phyloP scores from a whole-genome alignment of 2,329 filamentous ascomycete genomes.

The Colletotrichum scovillei region DNA sequence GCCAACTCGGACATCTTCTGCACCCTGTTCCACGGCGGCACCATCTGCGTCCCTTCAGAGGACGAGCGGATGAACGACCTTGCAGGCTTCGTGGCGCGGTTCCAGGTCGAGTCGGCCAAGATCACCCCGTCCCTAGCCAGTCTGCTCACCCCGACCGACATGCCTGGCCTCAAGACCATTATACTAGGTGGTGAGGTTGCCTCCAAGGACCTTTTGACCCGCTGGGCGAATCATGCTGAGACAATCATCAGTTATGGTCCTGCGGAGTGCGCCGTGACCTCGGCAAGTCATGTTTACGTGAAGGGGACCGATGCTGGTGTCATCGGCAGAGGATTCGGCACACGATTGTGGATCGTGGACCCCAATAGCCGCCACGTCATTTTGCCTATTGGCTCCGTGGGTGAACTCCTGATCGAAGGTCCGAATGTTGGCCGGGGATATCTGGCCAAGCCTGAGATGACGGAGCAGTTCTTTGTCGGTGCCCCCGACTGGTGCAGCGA shows the following conservation, averaged over 20 bases:
- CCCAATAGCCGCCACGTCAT: not conserved
- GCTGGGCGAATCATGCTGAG: too few species aligned
- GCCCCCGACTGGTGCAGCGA: too few species aligned
- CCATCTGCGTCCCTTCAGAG: conserved; percentile 36
- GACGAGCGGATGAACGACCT: conserved; percentile 24
- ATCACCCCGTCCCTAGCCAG: conserved; percentile 34
- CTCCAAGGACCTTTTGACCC: too few species aligned
- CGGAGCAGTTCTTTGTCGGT: conserved; percentile 45
- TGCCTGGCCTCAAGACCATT: conserved; percentile 7
- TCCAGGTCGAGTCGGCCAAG: conserved; percentile 6
- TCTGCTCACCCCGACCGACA: conserved; percentile 23
- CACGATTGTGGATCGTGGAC: not conserved
- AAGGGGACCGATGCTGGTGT: not conserved
- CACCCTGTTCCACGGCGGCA: conserved; percentile 31
- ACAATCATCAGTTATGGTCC: not conserved
- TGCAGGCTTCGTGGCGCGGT: conserved; percentile 21
- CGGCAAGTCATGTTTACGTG: not conserved
- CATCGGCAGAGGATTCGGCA: not conserved
- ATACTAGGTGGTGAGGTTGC: not conserved
- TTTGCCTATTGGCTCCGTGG: conserved; percentile 25
- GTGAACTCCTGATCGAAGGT: conserved; percentile 52
- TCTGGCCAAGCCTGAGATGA: conserved; percentile 48
- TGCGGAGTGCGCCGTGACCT: not conserved
- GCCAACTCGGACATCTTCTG: conserved; percentile 27
- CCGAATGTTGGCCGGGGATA: conserved; percentile 63